A percentile compares a stretch with the other conserved stretches of the same genome.
Evolutionary conservation across 164 flowering plant genomes (phyloP).

Genomic region (Paratinospora sagittata): DNA sequence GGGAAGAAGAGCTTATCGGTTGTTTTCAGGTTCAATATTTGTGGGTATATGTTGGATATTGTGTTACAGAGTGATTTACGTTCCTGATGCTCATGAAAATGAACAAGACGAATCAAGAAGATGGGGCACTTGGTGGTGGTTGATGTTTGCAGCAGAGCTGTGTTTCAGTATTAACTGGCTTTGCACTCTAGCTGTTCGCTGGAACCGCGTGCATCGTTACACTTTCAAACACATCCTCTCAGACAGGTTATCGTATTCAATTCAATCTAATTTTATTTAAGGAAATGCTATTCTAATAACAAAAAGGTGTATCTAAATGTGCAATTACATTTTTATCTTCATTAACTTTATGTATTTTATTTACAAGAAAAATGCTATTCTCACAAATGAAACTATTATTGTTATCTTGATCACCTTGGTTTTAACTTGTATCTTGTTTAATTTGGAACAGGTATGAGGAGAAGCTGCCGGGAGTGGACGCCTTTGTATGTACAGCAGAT

Average conservation of each 20-base stretch:
- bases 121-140: conserved; percentile 10
- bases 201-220: conserved; percentile 11
- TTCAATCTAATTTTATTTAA: background rate
- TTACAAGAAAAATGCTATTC: too few relatives aligned
- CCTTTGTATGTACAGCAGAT: conserved; percentile 48
- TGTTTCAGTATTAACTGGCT: conserved; percentile 21
- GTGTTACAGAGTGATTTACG: background rate
- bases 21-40: too few relatives aligned
- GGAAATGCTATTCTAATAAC: too few relatives aligned
- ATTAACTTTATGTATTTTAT: too few relatives aligned
- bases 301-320: too few relatives aligned
- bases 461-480: conserved; percentile 31
- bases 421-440: background rate
- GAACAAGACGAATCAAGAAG: background rate
- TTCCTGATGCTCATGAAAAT: background rate
- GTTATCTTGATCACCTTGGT: too few relatives aligned
- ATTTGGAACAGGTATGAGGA: conserved; percentile 16
- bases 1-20: too few relatives aligned
- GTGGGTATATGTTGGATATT: too few relatives aligned
- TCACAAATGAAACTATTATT: too few relatives aligned
- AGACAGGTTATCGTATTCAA: conserved; percentile 5
- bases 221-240: conserved; percentile 24
- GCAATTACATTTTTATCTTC: too few relatives aligned
- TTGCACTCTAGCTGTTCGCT: conserved; percentile 9
- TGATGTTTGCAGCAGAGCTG: conserved; percentile 12